Evolutionary conservation across 2,329 filamentous ascomycete species (phyloP), one percentile per base, ranked within the genome.

Genomic region (Penicillium sp.): DNA sequence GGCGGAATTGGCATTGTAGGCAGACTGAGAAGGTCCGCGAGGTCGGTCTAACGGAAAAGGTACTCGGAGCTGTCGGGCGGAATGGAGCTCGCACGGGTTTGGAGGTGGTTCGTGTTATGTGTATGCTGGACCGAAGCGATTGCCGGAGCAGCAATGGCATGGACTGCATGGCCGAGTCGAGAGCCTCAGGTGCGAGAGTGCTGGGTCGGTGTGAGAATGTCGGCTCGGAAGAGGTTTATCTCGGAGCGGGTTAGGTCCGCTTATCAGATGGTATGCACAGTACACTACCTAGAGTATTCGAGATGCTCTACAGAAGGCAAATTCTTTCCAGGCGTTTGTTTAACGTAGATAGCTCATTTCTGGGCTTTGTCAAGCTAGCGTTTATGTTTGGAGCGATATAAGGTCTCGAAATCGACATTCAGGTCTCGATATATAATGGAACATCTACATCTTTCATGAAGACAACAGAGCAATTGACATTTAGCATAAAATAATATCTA

Each of bases 1-100:
- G 58, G 38, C 67, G 68, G 44, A 69, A 69, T 47, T 66, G 70
- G 34, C 72, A 74, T 67, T 66, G 68, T 52, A 71, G 42, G 52
- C 72, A 75, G 46, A 66, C 64, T 44, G 70, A 69, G 58, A 68
- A 66, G 36, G 42, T 52, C 52, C 64, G 59, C 46, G 54, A 47
- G 46, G 57, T 43, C 46, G 55, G 55, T 46, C 47, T 48, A 43
- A 49, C 47, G 45, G 54, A 40, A 54, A 60, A 50, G 47, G 57
- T 38, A 40, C 52, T 58, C 46, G 58, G 45, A 40, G 52, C 40
- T 46, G 58, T 46, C 26, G 54, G 50, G 40, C 57, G 48, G 41
- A 63, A 44, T 22, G 55, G 56, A n/a, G 57, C 40, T 43, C 54
- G 60, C 22, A 54, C 36, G 2, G 58, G 50, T 36, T 52, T 50